Evolutionary conservation across 2,329 filamentous ascomycete genomes (phyloP), one percentile per base, ranked within the genome.

Genomic region (Botryosphaeria agaves): DNA sequence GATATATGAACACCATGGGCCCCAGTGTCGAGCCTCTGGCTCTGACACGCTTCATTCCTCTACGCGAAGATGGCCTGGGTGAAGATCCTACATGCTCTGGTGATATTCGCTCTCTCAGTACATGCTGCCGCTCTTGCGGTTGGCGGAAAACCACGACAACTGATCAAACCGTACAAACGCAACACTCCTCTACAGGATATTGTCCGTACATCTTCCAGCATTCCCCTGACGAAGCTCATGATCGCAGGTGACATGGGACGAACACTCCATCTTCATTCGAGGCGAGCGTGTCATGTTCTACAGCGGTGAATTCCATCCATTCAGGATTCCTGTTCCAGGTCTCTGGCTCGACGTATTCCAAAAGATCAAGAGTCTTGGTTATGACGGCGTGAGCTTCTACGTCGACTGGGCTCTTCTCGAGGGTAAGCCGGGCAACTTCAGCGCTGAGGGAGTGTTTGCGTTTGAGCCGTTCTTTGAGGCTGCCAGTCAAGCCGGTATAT

Each of bases 311-410:
- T 65, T 83, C 3, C 78, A 85, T 45, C 76, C 77, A 0, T 84
- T 64, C 47, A 57, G 61, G 61, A 52, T 76, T 1, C 71, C 72
- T 1, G 71, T 76, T 2, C 62, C 69, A 3, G 57, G 59, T 28
- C 56, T 78, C 4, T 75, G 74, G 59, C 59, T 79, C 6, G 81
- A 87, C 39, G 47, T 87, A 2, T 76, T 91, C 41, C 75, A 89
- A 43, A 91, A 91, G 53, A 71, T 87, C 49, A 84, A 78, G 50
- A 75, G 79, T 0, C 54, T 84, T 2, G 82, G 82, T 0, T 85
- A 83, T 54, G 87, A 79, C 41, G 67, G 70, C 26, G 76, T 85
- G 1, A 83, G 77, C 0, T 83, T 85, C 49, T 87, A 87, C 43
- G 62, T 75, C 5, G 67, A 84, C 41, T 91, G 80, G 82, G 77